phyloP scores from a whole-genome alignment of 306 rosid species.

The Pterocarpus macrocarpus region DNA sequence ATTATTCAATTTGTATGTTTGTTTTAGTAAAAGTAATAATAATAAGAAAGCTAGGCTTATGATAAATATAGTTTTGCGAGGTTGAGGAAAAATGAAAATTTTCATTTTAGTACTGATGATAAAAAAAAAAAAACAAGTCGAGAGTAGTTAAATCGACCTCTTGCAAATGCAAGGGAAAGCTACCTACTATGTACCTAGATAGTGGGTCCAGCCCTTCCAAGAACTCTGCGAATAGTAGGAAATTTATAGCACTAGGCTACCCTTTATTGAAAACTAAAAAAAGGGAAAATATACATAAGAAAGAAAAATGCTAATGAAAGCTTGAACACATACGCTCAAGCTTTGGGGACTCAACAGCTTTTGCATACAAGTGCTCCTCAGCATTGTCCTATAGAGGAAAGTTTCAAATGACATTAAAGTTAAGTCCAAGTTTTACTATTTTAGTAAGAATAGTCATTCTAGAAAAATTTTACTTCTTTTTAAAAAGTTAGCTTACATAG shows the following conservation, averaged over 20 bases:
- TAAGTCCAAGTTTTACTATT: neutral
- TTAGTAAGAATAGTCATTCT: no score
- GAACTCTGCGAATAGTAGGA: neutral
- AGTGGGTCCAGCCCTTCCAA: neutral
- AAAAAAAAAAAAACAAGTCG: neutral
- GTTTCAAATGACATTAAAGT: constrained; percentile 1
- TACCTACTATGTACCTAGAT: neutral
- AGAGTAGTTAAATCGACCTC: neutral
- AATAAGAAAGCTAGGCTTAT: neutral
- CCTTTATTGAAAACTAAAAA: neutral
- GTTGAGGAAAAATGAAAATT: no score
- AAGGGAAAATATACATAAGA: neutral
- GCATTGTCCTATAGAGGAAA: neutral
- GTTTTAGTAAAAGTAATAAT: neutral
- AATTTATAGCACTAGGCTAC: neutral
- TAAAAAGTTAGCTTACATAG: no score
- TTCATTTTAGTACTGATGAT: no score
- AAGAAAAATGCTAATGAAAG: neutral
- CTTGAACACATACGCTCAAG: neutral
- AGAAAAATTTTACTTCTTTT: no score
- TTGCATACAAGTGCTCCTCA: neutral
- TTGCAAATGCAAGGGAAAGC: no score
- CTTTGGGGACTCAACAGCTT: no score
- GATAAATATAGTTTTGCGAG: no score
- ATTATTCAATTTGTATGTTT: no score